Percentiles rank a stretch among this genome's conserved stretches.
Evolutionary conservation across 2,329 filamentous ascomycete genomes (phyloP).

Genomic region (Stromatinia cepivora): DNA sequence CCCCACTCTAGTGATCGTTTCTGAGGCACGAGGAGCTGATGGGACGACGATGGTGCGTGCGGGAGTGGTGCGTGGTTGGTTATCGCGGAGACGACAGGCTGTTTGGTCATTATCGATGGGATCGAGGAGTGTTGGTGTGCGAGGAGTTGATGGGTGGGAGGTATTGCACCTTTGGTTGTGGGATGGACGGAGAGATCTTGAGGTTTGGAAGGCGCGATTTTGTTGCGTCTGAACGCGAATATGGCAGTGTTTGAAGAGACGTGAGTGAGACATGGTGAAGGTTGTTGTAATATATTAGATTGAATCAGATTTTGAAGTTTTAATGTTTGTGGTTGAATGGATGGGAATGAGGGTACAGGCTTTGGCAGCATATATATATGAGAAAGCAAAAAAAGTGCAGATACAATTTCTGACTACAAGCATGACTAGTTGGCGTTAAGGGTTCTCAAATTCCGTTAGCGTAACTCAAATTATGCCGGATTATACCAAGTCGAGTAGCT

Average conservation of each 20-base stretch:
- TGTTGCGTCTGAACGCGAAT: not conserved
- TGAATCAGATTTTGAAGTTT: not conserved
- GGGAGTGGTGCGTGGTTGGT: no score
- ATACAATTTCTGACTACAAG: not conserved
- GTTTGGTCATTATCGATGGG: not conserved
- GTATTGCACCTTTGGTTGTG: not conserved
- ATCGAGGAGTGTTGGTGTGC: not conserved
- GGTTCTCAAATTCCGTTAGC: not conserved
- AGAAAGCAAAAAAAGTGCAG: not conserved
- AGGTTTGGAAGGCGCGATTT: not conserved
- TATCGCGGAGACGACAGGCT: no score
- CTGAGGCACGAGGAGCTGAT: no score
- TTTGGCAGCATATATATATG: no score
- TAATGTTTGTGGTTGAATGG: not conserved
- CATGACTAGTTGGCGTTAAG: not conserved
- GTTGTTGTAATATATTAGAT: no score
- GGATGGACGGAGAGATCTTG: not conserved
- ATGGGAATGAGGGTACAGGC: not conserved
- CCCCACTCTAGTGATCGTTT: no score
- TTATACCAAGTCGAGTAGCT: not conserved
- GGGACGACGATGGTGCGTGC: no score
- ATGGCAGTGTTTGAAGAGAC: not conserved
- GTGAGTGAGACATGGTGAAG: not conserved
- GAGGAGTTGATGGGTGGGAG: not conserved
- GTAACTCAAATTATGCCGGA: not conserved